Conservation (phyloP, 768 basidiomycete species). For the Rubroboletus pulcherrimus region DNA sequence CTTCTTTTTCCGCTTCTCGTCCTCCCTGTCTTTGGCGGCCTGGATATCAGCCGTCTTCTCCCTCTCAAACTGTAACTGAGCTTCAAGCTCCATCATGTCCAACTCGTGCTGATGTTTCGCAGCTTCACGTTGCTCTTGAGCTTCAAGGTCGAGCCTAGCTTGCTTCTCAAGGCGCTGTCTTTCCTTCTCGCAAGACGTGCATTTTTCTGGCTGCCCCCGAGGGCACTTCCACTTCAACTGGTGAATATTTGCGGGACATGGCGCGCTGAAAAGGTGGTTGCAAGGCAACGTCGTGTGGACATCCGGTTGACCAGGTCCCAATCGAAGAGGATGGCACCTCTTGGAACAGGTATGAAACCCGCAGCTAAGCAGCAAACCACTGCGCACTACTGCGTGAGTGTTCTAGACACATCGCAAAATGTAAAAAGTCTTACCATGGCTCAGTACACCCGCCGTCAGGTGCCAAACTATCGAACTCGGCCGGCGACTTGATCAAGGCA, state of each 20-base stretch:
- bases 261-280: slow-evolving; percentile 29
- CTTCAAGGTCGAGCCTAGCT: slow-evolving; percentile 36
- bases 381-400: slow-evolving; percentile 19
- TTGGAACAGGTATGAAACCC: slow-evolving; percentile 52
- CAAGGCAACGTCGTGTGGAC: slow-evolving; percentile 38
- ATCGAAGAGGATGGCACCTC: slow-evolving; percentile 55
- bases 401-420: not conserved
- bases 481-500: slow-evolving; percentile 36
- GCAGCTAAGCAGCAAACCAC: slow-evolving; percentile 48
- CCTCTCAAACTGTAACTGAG: slow-evolving; percentile 7
- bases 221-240: slow-evolving; percentile 41
- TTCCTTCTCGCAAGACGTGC: slow-evolving; percentile 47
- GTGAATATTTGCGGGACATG: slow-evolving; percentile 46
- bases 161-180: slow-evolving; percentile 38
- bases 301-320: slow-evolving; percentile 42
- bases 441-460: slow-evolving; percentile 63
- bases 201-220: slow-evolving; percentile 34
- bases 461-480: slow-evolving; percentile 47
- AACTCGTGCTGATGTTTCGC: slow-evolving; percentile 41
- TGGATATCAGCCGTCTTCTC: slow-evolving; percentile 9
- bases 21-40: slow-evolving; percentile 9
- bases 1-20: slow-evolving; percentile 6
- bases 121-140: slow-evolving; percentile 43
- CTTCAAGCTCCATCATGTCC: slow-evolving; percentile 11
- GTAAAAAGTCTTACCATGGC: slow-evolving; percentile 46